A percentile compares a stretch with the other conserved stretches of the same genome.
phyloP scores from a whole-genome alignment of 805 yeast species.

The Kuraishia ogatae region DNA sequence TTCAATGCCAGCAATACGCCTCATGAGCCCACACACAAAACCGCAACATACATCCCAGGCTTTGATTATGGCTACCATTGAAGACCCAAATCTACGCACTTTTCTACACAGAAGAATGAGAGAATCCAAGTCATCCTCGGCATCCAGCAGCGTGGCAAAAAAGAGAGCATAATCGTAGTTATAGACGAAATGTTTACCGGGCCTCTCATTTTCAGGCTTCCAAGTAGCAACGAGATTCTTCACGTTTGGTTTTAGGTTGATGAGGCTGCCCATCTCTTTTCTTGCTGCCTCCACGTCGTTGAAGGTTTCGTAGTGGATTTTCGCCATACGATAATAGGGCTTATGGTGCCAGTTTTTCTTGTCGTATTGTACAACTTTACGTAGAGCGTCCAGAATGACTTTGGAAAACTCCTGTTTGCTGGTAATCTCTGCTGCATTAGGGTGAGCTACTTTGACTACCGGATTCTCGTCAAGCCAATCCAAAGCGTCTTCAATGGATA shows the following conservation, averaged over 20 bases:
- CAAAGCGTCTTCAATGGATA: constrained; percentile 31
- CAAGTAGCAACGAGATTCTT: constrained; percentile 78
- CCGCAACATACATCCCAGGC: constrained; percentile 62
- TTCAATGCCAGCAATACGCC: constrained; percentile 33
- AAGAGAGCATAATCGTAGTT: constrained; percentile 61
- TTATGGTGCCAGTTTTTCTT: constrained; percentile 90
- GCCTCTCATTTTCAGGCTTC: constrained; percentile 88
- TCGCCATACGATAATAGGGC: constrained; percentile 67
- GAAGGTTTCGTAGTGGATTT: constrained; percentile 46
- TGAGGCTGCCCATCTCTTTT: constrained; percentile 52
- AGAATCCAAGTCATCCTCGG: constrained; percentile 46
- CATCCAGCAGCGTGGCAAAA: constrained; percentile 46
- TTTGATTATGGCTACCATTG: constrained; percentile 55
- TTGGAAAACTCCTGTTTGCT: constrained; percentile 24
- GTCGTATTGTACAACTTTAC: constrained; percentile 45
- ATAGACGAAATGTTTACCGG: constrained; percentile 87
- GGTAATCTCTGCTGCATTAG: constrained; percentile 9
- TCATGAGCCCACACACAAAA: constrained; percentile 40
- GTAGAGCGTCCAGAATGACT: constrained; percentile 35
- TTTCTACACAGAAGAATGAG: constrained; percentile 59
- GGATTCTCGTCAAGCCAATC: constrained; percentile 29
- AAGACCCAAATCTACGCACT: constrained; percentile 68
- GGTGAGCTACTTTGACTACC: constrained; percentile 9
- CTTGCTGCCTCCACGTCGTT: constrained; percentile 45
- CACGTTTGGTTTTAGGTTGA: constrained; percentile 57